A percentile compares a stretch with the other conserved stretches of the same genome.
These are phyloP conservation scores for Setaria italica DNA, from an alignment of 202 grass and related monocot genomes.

Conservation along the genomic window DNA sequence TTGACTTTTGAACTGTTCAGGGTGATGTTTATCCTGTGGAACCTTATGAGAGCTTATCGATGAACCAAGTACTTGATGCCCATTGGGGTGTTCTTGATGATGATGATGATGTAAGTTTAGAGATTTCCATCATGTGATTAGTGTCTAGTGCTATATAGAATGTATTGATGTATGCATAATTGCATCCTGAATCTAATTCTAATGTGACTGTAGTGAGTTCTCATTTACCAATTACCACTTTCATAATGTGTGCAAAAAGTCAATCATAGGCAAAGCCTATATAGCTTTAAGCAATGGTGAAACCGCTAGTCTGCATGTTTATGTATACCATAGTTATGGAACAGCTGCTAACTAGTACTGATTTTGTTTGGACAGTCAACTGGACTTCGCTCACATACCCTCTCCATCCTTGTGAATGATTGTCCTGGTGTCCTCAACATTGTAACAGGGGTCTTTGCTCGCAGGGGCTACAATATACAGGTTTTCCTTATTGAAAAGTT, in stretches of 20 bases:
- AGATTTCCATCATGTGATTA: constrained; percentile 13
- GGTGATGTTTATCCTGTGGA: constrained; percentile 98
- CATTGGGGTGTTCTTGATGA: constrained; percentile 95
- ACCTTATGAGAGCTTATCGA: constrained; percentile 60
- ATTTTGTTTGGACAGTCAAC: constrained; percentile 65
- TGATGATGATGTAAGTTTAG: constrained; percentile 82
- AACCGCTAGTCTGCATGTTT: constrained; percentile 22
- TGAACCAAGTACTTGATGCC: constrained; percentile 90
- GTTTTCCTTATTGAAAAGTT: constrained; percentile 48
- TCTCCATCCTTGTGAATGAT: constrained; percentile 94
- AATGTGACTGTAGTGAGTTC: constrained; percentile 22
- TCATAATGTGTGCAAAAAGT: constrained; percentile 28
- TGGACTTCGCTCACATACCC: constrained; percentile 87
- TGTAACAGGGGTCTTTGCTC: constrained; percentile 91
- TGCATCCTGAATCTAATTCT: constrained; percentile 22
- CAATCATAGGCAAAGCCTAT: constrained; percentile 30
- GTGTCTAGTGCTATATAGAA: neutral
- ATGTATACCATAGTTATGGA: constrained; percentile 10
- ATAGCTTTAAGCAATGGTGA: constrained; percentile 13
- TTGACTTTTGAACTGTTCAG: constrained; percentile 55
- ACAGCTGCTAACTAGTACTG: constrained; percentile 39
- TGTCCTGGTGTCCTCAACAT: constrained; percentile 88
- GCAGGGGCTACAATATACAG: constrained; percentile 99
- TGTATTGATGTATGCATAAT: neutral
- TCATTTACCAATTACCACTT: constrained; percentile 32